Base-by-base conservation (phyloP, 805 yeast genomes). In the Metschnikowia noctiluminum region DNA sequence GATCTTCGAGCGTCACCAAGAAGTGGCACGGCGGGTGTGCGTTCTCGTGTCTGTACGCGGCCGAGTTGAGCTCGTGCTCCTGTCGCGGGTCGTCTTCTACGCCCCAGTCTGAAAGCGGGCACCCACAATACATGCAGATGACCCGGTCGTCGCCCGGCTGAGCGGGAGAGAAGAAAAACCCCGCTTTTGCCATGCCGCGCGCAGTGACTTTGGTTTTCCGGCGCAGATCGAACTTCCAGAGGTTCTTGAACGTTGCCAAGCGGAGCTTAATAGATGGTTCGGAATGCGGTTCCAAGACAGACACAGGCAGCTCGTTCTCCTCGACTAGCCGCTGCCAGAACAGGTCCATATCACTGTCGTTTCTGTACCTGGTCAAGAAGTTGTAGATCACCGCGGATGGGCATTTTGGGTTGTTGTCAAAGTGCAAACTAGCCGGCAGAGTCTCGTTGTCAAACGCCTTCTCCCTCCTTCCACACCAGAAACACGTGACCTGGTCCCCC, bases 31-130 rank as follows among this genome's bases (percentile, higher is more conserved):
- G 14, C n/a, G 38, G 39, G n/a, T 40, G 45, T n/a, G 32, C 9
- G 28, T 28, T 15, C 4, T 26, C 45, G n/a, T 28, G 28, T 7
- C 35, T 12, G 41, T 55, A 58, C 38, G 44, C 52, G 36, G 53
- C 40, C 3, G 54, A 49, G 38, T 61, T 60, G 14, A 45, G 62
- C 53, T 40, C 58, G 59, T 87, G 94, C 54, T 82, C 89, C 10
- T 48, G 69, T 8, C 74, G 50, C 0, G 91, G 92, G 49, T 78
- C 81, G 63, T 88, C 94, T 2, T 69, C 73, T 1, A 65, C 61
- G 49, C 79, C 87, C 91, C 92, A 86, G 28, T 62, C 62, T 40
- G 68, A 71, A 26, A 63, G 50, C 4, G 65, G 58, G 37, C 65
- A 63, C n/a, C 62, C 66, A 42, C 67, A 63, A 42, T 62, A 61